Conservation (phyloP, 2,329 filamentous ascomycete genomes). For the Penicillium thymicola region DNA sequence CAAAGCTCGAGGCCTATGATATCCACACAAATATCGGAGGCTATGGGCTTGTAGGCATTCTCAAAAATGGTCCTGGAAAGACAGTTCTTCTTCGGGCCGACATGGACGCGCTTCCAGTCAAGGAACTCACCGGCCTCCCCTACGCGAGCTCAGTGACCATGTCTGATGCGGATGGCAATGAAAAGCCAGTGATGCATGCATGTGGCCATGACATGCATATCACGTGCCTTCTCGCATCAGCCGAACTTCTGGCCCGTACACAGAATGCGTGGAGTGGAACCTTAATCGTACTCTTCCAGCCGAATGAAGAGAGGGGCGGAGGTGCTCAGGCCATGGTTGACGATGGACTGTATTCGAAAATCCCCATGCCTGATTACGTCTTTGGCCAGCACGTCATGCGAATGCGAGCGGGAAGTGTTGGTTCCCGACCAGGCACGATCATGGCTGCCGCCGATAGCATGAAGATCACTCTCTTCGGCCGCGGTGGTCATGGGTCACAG, state of each 20-base stretch:
- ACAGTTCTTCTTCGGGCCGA: constrained; percentile 50
- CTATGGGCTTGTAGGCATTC: constrained; percentile 44
- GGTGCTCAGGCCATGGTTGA: constrained; percentile 64
- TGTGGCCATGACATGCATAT: constrained; percentile 63
- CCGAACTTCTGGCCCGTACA: constrained; percentile 47
- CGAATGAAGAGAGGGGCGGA: constrained; percentile 61
- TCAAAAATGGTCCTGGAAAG: constrained; percentile 43
- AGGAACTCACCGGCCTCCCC: constrained; percentile 47
- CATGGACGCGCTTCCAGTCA: constrained; percentile 50
- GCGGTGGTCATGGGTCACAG: constrained; percentile 57
- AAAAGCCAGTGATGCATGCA: constrained; percentile 60
- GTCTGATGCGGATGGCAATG: constrained; percentile 48
- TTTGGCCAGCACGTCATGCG: constrained; percentile 58
- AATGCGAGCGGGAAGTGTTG: constrained; percentile 41
- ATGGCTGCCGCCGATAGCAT: constrained; percentile 46
- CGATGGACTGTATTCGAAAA: constrained; percentile 52
- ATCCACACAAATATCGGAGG: constrained; percentile 47
- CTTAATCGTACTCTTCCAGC: constrained; percentile 63
- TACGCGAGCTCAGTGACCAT: constrained; percentile 49
- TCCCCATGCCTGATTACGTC: constrained; percentile 55
- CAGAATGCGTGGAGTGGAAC: constrained; percentile 59
- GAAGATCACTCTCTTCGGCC: constrained; percentile 56
- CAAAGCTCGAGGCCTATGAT: constrained; percentile 31
- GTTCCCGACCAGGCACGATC: constrained; percentile 37
- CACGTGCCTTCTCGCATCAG: constrained; percentile 53